phyloP scores from a whole-genome alignment of 2,329 filamentous ascomycete genomes.

The Colletotrichum gloeosporioides region DNA sequence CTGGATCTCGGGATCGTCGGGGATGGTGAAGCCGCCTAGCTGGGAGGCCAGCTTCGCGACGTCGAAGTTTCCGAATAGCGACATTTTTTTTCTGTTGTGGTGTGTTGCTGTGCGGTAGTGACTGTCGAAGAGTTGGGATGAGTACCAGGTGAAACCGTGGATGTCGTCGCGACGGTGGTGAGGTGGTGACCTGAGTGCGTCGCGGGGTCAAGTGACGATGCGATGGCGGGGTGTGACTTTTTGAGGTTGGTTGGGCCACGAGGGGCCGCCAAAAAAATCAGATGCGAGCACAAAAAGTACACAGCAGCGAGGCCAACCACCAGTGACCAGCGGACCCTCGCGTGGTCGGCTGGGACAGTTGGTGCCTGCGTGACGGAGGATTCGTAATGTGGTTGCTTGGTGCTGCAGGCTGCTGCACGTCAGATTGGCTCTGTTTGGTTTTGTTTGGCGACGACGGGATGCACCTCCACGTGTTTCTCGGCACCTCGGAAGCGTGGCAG shows the following conservation, averaged over 20 bases:
- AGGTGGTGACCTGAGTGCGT: not conserved
- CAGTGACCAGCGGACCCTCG: not conserved
- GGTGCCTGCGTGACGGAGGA: not conserved
- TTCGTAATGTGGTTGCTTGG: slow-evolving; percentile 14
- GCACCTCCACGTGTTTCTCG: slow-evolving; percentile 5
- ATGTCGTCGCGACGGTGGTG: not conserved
- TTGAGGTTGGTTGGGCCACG: not conserved
- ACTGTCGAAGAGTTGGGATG: not conserved
- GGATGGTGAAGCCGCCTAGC: slow-evolving; percentile 42
- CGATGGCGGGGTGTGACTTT: not conserved
- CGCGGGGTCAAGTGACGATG: slow-evolving; percentile 14
- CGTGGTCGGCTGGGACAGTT: not conserved
- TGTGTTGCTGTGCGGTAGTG: not conserved
- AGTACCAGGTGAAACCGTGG: not conserved
- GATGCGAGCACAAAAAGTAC: not conserved
- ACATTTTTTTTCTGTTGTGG: not conserved
- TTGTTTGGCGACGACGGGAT: not conserved
- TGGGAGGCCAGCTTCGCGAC: slow-evolving; percentile 35
- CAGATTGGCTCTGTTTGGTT: slow-evolving; percentile 18
- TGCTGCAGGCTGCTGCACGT: slow-evolving; percentile 5
- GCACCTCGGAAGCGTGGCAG: not conserved
- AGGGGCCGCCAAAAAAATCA: not conserved
- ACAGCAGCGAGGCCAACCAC: not conserved
- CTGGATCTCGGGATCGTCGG: slow-evolving; percentile 38
- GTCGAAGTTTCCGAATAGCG: slow-evolving; percentile 27